phyloP scores from a whole-genome alignment of 106 monocot genomes.

The Dendrobium catenatum region DNA sequence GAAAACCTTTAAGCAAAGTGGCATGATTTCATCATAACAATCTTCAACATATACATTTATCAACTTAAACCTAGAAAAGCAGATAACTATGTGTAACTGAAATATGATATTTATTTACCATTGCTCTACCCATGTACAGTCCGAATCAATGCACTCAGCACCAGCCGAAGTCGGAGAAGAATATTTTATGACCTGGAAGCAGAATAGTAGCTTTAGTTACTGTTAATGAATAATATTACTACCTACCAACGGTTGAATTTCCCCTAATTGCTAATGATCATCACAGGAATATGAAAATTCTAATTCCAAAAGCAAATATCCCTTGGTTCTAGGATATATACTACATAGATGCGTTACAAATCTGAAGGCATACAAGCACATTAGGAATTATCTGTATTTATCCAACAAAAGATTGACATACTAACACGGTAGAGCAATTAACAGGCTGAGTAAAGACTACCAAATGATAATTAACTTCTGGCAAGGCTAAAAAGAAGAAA shows the following conservation, averaged over 20 bases:
- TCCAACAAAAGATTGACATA: background rate
- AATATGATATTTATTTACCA: conserved; percentile 8
- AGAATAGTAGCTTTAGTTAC: background rate
- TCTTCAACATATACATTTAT: background rate
- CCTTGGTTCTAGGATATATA: background rate
- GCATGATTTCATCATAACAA: background rate
- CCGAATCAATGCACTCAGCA: conserved; percentile 24
- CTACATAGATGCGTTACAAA: background rate
- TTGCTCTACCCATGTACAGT: conserved; percentile 29
- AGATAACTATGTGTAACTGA: background rate
- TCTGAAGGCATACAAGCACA: too few relatives aligned
- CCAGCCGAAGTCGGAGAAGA: conserved; percentile 25
- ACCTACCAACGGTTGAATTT: background rate
- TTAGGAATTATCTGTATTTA: too few relatives aligned
- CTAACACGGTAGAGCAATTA: background rate
- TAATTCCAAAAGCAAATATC: background rate
- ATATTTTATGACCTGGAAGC: conserved; percentile 26
- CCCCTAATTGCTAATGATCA: background rate
- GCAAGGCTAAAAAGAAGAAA: background rate
- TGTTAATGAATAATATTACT: background rate
- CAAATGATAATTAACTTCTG: background rate
- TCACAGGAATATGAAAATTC: background rate
- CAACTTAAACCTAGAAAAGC: background rate
- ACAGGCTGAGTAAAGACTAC: background rate
- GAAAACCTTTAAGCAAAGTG: too few relatives aligned